phyloP scores from a whole-genome alignment of 2,329 filamentous ascomycete genomes.

The Trichoderma semiorbis region DNA sequence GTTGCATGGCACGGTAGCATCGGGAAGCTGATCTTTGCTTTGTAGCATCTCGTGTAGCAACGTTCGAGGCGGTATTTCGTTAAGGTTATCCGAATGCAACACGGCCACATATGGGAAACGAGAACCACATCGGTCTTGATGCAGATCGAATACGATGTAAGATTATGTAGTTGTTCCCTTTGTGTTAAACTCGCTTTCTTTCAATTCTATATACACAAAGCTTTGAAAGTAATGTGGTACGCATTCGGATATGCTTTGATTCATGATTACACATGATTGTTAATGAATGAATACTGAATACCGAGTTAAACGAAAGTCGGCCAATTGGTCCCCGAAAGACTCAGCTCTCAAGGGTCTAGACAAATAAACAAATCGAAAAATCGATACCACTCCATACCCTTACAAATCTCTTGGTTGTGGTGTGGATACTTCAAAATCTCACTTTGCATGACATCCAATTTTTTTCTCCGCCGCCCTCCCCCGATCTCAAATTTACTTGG shows the following conservation, averaged over 20 bases:
- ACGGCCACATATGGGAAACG: background rate
- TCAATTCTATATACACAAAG: background rate
- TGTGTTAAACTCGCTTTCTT: background rate
- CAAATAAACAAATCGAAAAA: background rate
- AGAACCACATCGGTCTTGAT: background rate
- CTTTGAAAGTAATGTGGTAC: background rate
- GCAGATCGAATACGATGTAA: background rate
- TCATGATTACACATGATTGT: background rate
- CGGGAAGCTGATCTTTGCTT: background rate
- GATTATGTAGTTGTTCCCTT: background rate
- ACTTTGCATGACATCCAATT: background rate
- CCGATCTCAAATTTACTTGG: background rate
- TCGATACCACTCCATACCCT: background rate
- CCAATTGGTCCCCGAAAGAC: background rate
- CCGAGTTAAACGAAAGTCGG: background rate
- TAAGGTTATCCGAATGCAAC: slow-evolving; percentile 2
- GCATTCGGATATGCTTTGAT: background rate
- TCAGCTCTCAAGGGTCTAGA: background rate
- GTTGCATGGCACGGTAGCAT: slow-evolving; percentile 12
- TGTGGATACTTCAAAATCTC: slow-evolving; percentile 13
- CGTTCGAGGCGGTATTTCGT: background rate
- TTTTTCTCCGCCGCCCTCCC: slow-evolving; percentile 1
- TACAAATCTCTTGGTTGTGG: background rate
- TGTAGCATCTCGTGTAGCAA: background rate
- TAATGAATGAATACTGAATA: background rate